Evolutionary conservation across 306 rosid species (phyloP).

Genomic region (cucumber (Cucumis sativus)): DNA sequence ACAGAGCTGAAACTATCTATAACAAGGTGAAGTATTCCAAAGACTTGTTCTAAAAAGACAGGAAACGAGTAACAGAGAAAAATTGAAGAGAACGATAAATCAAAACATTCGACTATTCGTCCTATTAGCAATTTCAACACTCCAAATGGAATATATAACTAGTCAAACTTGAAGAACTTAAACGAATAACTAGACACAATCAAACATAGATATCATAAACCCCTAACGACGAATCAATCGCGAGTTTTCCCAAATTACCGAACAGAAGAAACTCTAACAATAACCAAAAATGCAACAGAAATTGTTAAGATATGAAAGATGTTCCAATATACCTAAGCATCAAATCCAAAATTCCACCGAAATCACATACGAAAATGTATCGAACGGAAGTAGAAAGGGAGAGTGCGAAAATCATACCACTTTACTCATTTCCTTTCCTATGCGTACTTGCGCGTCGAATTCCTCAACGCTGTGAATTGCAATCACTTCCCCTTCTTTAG

Average conservation of each 20-base stretch:
- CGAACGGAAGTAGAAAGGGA: background rate
- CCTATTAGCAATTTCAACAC: background rate
- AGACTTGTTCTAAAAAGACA: background rate
- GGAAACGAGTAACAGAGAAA: background rate
- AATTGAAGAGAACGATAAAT: background rate
- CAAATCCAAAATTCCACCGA: background rate
- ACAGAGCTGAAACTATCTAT: background rate
- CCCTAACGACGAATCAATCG: background rate
- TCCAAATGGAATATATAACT: background rate
- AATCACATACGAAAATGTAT: background rate
- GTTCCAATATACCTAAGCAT: background rate
- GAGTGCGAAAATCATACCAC: slow-evolving; percentile 14
- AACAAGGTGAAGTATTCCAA: background rate
- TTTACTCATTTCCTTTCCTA: slow-evolving; percentile 22
- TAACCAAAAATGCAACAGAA: background rate
- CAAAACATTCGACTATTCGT: background rate
- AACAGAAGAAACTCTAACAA: background rate
- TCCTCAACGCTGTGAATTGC: slow-evolving; percentile 17
- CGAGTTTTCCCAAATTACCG: background rate
- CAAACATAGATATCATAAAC: background rate
- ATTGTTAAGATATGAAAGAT: background rate
- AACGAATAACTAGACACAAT: background rate
- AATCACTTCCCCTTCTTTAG: slow-evolving; percentile 31
- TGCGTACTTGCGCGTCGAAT: slow-evolving; percentile 14
- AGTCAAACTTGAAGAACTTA: background rate